phyloP scores from a whole-genome alignment of 257 asterid genomes.

The Solanum rostratum region DNA sequence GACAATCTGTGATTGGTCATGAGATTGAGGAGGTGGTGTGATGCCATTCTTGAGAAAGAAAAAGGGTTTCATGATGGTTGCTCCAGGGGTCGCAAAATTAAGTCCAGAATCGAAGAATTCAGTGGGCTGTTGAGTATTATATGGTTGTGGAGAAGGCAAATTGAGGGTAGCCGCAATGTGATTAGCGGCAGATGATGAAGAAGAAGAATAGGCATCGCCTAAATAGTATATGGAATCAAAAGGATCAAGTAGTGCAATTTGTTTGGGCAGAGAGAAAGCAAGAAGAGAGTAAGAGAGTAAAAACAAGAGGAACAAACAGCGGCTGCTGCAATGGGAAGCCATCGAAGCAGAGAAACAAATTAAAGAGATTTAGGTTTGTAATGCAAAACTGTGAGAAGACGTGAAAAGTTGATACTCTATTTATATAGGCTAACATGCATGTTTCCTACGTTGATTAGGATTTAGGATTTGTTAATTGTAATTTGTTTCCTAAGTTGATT shows the following conservation, averaged over 20 bases:
- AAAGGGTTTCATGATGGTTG: background rate
- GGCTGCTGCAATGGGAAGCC: background rate
- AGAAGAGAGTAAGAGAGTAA: background rate
- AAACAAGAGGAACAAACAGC: background rate
- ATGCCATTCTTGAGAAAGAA: background rate
- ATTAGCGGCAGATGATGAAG: background rate
- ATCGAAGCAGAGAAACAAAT: background rate
- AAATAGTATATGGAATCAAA: background rate
- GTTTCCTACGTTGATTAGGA: background rate
- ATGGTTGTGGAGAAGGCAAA: background rate
- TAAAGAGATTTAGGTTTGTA: background rate
- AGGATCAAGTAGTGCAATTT: background rate
- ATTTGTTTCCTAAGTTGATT: background rate
- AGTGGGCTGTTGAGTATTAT: background rate
- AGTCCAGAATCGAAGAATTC: background rate
- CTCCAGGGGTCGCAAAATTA: background rate
- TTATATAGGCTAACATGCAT: background rate
- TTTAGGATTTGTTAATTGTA: background rate
- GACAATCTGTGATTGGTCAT: background rate
- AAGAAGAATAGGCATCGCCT: background rate
- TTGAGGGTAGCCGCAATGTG: background rate
- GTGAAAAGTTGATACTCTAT: background rate
- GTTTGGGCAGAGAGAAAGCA: background rate
- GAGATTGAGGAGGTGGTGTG: background rate
- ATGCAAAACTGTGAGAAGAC: background rate